Percentiles rank a stretch among this genome's conserved stretches.
These are phyloP conservation scores for Botrytis aclada DNA, from an alignment of 2,329 filamentous ascomycete genomes.

Conservation along the genomic window DNA sequence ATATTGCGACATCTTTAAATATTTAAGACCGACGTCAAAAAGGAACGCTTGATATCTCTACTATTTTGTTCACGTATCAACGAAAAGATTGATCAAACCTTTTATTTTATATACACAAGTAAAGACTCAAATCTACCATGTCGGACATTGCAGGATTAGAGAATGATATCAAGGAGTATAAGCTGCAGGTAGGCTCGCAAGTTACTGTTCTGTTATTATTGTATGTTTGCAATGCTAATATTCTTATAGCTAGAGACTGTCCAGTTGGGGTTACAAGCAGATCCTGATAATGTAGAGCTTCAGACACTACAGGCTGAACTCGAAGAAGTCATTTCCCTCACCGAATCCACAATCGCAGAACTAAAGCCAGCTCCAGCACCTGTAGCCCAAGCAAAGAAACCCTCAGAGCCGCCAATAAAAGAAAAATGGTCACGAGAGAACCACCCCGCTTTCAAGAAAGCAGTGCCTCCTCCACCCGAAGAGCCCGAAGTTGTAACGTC, in stretches of 20 bases:
- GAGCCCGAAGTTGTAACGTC: slow-evolving; percentile 50
- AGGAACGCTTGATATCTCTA: not conserved
- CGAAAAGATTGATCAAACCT: not conserved
- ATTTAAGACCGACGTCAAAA: not conserved
- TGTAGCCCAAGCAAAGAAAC: slow-evolving; percentile 38
- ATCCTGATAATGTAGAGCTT: slow-evolving; percentile 77
- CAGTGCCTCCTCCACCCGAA: slow-evolving; percentile 48
- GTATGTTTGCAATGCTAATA: slow-evolving; percentile 21
- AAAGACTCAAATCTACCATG: slow-evolving; percentile 4
- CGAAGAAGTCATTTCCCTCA: slow-evolving; percentile 73
- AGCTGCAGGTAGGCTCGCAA: slow-evolving; percentile 48
- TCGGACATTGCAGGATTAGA: slow-evolving; percentile 38
- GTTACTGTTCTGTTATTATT: not conserved
- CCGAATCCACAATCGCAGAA: slow-evolving; percentile 78
- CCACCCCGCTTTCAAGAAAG: slow-evolving; percentile 71
- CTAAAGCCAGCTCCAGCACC: slow-evolving; percentile 49
- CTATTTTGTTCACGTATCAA: not conserved
- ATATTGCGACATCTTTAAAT: not conserved
- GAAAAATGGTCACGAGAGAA: slow-evolving; percentile 80
- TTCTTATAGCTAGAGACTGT: slow-evolving; percentile 69
- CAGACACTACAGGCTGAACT: slow-evolving; percentile 76
- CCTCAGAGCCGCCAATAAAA: slow-evolving; percentile 53
- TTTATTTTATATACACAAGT: not conserved
- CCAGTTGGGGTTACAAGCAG: slow-evolving; percentile 69
- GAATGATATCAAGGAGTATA: slow-evolving; percentile 56